Evolutionary conservation across 1,139 yeast species (phyloP).

Genomic region (Saccharomyces uvarum): DNA sequence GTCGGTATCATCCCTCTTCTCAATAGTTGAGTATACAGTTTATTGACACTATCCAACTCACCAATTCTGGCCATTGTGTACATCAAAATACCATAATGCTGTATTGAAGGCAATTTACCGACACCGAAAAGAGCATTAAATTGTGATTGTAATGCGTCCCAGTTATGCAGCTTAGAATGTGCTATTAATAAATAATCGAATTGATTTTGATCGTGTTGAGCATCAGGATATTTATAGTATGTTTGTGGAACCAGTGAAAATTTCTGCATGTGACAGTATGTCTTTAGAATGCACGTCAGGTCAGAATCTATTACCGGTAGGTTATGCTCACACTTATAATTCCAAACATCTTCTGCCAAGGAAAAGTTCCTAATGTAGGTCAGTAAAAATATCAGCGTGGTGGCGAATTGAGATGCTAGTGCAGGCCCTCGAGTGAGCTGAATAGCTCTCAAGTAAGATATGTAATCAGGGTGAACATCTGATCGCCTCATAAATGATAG

Average conservation of each 20-base stretch:
- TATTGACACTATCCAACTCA: slow-evolving; percentile 45
- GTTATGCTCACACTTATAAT: slow-evolving; percentile 16
- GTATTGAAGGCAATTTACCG: slow-evolving; percentile 47
- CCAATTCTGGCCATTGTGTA: slow-evolving; percentile 54
- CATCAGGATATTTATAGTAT: slow-evolving; percentile 20
- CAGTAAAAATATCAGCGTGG: slow-evolving; percentile 11
- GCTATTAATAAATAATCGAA: slow-evolving; percentile 42
- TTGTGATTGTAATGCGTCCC: slow-evolving; percentile 52
- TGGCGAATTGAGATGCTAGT: slow-evolving; percentile 3
- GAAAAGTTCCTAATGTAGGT: slow-evolving; percentile 12
- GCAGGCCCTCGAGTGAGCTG: slow-evolving; percentile 13
- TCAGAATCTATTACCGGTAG: slow-evolving; percentile 18
- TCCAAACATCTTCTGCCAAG: slow-evolving; percentile 20
- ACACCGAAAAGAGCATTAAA: slow-evolving; percentile 56
- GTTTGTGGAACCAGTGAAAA: slow-evolving; percentile 7
- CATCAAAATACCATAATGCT: slow-evolving; percentile 61
- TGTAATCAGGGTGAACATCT: not conserved
- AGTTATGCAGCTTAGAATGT: slow-evolving; percentile 47
- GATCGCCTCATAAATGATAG: slow-evolving; percentile 2
- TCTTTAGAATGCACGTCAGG: slow-evolving; percentile 23
- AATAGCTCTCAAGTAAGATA: slow-evolving; percentile 9
- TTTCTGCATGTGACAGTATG: slow-evolving; percentile 18
- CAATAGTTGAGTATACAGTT: slow-evolving; percentile 43
- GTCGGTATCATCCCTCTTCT: slow-evolving; percentile 45
- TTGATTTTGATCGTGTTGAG: slow-evolving; percentile 30